Base-by-base conservation (phyloP, 495 filamentous ascomycete species). In the Aspergillus affinis region DNA sequence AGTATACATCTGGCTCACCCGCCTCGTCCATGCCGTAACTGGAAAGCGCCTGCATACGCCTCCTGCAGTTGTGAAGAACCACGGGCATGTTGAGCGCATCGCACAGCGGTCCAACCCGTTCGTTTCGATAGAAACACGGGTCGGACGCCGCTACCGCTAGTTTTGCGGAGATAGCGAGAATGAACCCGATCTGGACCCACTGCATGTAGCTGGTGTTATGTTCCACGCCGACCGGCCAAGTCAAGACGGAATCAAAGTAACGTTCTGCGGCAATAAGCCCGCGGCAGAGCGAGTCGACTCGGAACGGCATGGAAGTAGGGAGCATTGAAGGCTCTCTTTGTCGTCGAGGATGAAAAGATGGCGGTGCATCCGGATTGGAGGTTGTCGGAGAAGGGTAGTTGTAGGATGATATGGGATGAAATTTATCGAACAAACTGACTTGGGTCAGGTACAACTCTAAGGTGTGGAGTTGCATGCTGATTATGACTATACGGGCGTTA, bases 371-470 rank as follows among this genome's bases (percentile, higher is more conserved):
- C 15, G 36, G 36, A 5, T 41, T 41, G 13, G 18, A 67, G 62
- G 32, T 63, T 61, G 29, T 66, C 68, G 7, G 59, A 53, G 17
- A 64, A 23, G 29, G 4, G 13, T n/a, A 26, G 13, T 41, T 41
- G 36, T 13, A 17, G 36, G 10, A 15, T 15, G 36, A 41, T 15
- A 15, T 10, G 36, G 36, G 12, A 10, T 41, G 36, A 10, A 41
- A 41, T 41, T 41, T 41, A 10, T 41, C 36, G 36, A 41, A 41
- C 36, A 41, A 10, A 41, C 36, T 41, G 36, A 41, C 36, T 41
- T 41, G 36, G 36, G 36, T 41, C 36, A 41, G 36, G 13, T 41
- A 41, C 13, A 41, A 15, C 36, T 41, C 36, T 10, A 41, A 15
- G 13, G 36, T 41, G 12, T 41, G 36, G 4, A 41, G 12, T 41